Evolutionary conservation across 352 stramenopile species (phyloP), one percentile per base, ranked within the genome.

Genomic region (Pseudoperonospora humuli): DNA sequence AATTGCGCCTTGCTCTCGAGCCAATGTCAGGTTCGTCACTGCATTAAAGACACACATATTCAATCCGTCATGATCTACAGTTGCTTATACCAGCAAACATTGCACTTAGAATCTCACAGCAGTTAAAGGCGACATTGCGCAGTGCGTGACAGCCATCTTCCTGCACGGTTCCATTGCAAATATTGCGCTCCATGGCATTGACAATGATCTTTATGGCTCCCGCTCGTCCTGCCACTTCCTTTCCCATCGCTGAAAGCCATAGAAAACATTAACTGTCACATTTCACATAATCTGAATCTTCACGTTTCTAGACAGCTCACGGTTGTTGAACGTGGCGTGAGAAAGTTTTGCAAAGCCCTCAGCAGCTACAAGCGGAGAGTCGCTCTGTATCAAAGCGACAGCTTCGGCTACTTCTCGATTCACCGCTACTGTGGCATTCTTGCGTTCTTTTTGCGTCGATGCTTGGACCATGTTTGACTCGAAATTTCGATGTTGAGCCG

Each of bases 281-380:
- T 38, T 38, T 38, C 14, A 23, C 3, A 20, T 31, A 34, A 21
- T 3, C 23, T 17, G 20, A 29, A 9, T 26, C 28, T 8, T 18
- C 3, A 35, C n/a, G 5, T 15, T 7, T 26, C 4, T 29, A 9
- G 14, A 4, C 2, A 46, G 47, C 68, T 39, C 37, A 85, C 78
- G 67, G 45, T 87, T 72, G 55, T 86, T 90, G 45, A 90, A 90
- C 10, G 73, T 84, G n/a, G 63, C 67, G 44, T 85, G 75, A 13
- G 68, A 72, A 31, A 90, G 64, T 57, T 85, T 85, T 25, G 71
- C 71, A 41, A 87, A 73, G 0, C 77, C 77, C 25, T 89, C 75
- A 10, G 62, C 51, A 7, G 59, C 60, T 17, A 75, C 67, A 7
- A 76, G 54, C 31, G 78, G 68, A 40, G 66, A 77, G 20, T 75